Evolutionary conservation across 768 basidiomycete genomes (phyloP).

Genomic region (Hygrophoropsis aurantiaca): DNA sequence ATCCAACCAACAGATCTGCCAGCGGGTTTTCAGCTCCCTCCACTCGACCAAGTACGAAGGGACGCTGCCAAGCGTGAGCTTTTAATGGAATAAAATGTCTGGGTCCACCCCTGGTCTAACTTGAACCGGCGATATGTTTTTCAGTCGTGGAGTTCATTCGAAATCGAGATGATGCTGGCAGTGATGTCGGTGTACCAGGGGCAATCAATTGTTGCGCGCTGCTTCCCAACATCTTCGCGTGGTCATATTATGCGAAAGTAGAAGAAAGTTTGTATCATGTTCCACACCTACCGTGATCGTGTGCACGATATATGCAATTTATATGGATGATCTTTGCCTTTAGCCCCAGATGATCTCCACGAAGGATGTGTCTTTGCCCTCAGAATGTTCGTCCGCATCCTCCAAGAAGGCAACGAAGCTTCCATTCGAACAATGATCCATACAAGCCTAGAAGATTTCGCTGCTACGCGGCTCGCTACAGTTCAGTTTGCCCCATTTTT

Average conservation of each 20-base stretch:
- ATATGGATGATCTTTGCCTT: no score
- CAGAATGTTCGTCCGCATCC: constrained; percentile 14
- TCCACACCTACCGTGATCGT: background rate
- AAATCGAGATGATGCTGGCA: background rate
- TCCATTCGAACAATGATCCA: constrained; percentile 15
- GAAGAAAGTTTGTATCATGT: constrained; percentile 15
- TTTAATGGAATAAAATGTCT: no score
- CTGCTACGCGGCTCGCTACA: no score
- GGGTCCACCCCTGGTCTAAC: background rate
- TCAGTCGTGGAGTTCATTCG: background rate
- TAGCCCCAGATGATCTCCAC: constrained; percentile 18
- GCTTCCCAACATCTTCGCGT: constrained; percentile 15
- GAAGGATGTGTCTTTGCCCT: constrained; percentile 19
- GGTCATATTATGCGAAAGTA: constrained; percentile 14
- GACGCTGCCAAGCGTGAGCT: constrained; percentile 3
- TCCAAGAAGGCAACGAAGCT: constrained; percentile 16
- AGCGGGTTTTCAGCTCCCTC: constrained; percentile 5
- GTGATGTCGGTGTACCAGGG: background rate
- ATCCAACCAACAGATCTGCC: constrained; percentile 4
- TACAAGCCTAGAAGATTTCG: constrained; percentile 2
- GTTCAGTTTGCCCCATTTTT: no score
- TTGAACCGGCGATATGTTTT: background rate
- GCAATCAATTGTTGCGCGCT: background rate
- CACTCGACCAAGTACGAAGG: constrained; percentile 1
- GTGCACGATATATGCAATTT: background rate